phyloP scores from a whole-genome alignment of 371 early-diverging fungal species.

The Mucor piriformis region DNA sequence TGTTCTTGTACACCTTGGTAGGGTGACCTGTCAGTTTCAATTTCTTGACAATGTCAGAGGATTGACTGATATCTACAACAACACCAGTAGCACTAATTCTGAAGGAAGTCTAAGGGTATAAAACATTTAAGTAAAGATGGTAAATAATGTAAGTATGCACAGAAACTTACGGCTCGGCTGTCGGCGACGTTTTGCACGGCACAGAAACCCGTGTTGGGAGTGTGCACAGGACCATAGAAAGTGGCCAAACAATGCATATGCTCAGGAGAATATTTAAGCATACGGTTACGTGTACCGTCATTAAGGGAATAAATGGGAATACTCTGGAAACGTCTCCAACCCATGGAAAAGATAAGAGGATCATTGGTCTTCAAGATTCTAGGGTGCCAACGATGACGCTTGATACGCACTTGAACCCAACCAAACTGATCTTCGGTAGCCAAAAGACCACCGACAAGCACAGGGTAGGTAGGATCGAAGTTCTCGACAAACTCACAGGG shows the following conservation, averaged over 20 bases:
- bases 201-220: conserved; percentile 97
- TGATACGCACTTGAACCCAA: conserved; percentile 93
- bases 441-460: conserved; percentile 90
- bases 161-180: conserved; percentile 56
- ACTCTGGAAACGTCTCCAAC: conserved; percentile 98
- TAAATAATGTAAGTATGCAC: not conserved
- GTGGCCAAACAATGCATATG: conserved; percentile 98
- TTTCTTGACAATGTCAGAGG: conserved; percentile 96
- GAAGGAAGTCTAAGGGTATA: conserved; percentile 84
- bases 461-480: conserved; percentile 87
- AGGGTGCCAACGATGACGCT: conserved; percentile 97
- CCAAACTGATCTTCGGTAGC: conserved; percentile 90
- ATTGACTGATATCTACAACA: conserved; percentile 90
- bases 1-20: conserved; percentile 95
- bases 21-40: conserved; percentile 97
- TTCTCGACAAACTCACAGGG: conserved; percentile 93
- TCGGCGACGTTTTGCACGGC: conserved; percentile 83
- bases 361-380: conserved; percentile 98
- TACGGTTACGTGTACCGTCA: conserved; percentile 92
- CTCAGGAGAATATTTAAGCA: conserved; percentile 99
- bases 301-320: conserved; percentile 94
- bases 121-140: too few relatives aligned
- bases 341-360: conserved; percentile 96
- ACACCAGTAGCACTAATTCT: conserved; percentile 95
- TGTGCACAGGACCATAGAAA: conserved; percentile 89